These are phyloP conservation scores for Bryum argenteum DNA, from an alignment of 225 moss, liverwort and hornwort species.

Conservation along the genomic window DNA sequence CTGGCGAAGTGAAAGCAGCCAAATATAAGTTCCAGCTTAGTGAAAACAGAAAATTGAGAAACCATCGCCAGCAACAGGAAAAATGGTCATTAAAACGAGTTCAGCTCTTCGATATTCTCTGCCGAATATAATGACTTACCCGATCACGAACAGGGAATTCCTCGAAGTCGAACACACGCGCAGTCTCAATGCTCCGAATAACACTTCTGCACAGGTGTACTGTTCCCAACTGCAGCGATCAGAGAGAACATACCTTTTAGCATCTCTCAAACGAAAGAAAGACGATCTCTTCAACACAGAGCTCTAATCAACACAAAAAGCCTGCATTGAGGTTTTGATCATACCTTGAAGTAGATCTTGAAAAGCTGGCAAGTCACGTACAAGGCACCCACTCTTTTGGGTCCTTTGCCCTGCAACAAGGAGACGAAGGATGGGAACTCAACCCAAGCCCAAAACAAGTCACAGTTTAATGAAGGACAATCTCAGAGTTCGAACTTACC, in stretches of 20 bases:
- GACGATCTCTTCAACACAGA: slow-evolving; percentile 14
- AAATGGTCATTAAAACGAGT: neutral
- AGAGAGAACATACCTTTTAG: slow-evolving; percentile 23
- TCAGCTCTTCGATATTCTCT: neutral
- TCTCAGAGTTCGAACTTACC: slow-evolving; percentile 43
- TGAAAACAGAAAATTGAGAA: slow-evolving; percentile 20
- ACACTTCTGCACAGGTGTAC: slow-evolving; percentile 95
- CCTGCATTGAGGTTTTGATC: neutral
- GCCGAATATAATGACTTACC: slow-evolving; percentile 40
- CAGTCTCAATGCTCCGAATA: slow-evolving; percentile 93
- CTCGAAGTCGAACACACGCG: slow-evolving; percentile 91
- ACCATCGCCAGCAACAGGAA: neutral
- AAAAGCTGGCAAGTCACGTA: slow-evolving; percentile 97
- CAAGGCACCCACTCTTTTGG: slow-evolving; percentile 89
- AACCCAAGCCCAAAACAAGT: slow-evolving; percentile 10
- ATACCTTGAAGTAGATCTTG: slow-evolving; percentile 95
- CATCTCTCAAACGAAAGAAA: slow-evolving; percentile 14
- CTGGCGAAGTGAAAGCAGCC: slow-evolving; percentile 34
- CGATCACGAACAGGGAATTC: slow-evolving; percentile 90
- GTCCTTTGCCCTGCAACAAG: slow-evolving; percentile 81
- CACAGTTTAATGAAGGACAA: too few species aligned
- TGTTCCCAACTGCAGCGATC: slow-evolving; percentile 74
- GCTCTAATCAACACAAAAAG: slow-evolving; percentile 10
- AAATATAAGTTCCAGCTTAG: slow-evolving; percentile 16
- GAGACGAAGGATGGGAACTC: slow-evolving; percentile 14